phyloP scores from a whole-genome alignment of 192 early-diverging fungal species.

The Diversispora epigaea region DNA sequence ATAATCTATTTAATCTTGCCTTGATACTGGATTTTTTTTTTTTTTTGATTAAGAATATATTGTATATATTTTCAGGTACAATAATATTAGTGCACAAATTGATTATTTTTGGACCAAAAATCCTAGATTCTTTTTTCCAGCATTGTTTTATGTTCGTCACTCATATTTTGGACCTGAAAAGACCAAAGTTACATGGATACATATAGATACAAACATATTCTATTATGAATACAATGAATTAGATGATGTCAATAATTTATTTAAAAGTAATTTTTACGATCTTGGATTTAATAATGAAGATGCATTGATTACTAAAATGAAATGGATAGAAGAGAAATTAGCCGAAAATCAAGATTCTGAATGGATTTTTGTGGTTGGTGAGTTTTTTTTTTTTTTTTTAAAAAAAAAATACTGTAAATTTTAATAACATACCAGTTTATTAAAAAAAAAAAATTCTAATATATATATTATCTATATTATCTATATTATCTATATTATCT shows the following conservation, averaged over 20 bases:
- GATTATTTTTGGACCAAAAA: slow-evolving; percentile 18
- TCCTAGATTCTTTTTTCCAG: slow-evolving; percentile 18
- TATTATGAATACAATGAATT: not conserved
- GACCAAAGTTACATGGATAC: slow-evolving; percentile 16
- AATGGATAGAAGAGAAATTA: slow-evolving; percentile 29
- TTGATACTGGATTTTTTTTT: not conserved
- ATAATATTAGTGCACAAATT: slow-evolving; percentile 24
- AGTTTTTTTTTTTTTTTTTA: not conserved
- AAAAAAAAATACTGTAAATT: no score
- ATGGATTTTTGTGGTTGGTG: slow-evolving; percentile 31
- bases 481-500: no score
- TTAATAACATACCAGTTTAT: no score
- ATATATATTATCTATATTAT: no score
- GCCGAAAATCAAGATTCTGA: slow-evolving; percentile 5
- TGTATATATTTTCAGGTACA: slow-evolving; percentile 9
- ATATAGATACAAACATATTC: slow-evolving; percentile 27
- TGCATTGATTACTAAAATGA: slow-evolving; percentile 13
- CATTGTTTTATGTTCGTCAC: slow-evolving; percentile 24
- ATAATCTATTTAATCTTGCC: not conserved
- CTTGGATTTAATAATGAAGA: not conserved
- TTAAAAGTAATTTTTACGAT: not conserved
- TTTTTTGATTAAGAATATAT: not conserved
- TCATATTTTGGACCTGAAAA: not conserved
- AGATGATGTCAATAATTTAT: not conserved
- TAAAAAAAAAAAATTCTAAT: no score